Base-by-base conservation (phyloP, 2,329 filamentous ascomycete genomes). In the Pleurostoma richardsiae region DNA sequence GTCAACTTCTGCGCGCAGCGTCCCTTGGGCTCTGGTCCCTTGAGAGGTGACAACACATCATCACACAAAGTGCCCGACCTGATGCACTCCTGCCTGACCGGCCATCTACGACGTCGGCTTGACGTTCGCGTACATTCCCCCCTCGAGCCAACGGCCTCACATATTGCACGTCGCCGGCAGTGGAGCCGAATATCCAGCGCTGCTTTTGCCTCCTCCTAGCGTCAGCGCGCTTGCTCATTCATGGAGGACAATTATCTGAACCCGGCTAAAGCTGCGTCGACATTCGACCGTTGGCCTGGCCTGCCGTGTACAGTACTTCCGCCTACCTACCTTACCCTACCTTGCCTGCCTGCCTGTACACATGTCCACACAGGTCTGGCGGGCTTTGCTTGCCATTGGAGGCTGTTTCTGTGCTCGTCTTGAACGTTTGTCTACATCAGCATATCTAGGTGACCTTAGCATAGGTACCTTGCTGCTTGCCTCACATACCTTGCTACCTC, bases 71-170 rank as follows among this genome's bases (percentile, higher is more conserved):
- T 62, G 66, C 68, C 67, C 63, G 64, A 68, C 64, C 57, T 62
- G 59, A 62, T 71, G 70, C 70, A 72, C 63, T 65, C 68, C 66
- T 73, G 70, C 70, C 70, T 70, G 67, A 73, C 67, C 56, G 60
- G 59, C 53, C 61, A 44, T 47, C 46, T 6, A 29, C 28, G 41
- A 44, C 46, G 29, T 47, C 38, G 36, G 36, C 30, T 44, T 39
- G 27, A 43, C 42, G 30, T 41, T 19, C 45, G 29, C 33, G 39
- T 29, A 39, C 39, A 43, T 42, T 29, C 40, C 31, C 31, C 39
- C 19, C 19, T 30, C 52, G 48, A 50, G 40, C 56, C 53, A 57
- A 59, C 55, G 45, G 19, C 19, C 19, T 19, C 19, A 19, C 19
- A 19, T 19, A 19, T 19, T 19, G 19, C 19, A 55, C 44, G 52